Evolutionary conservation across 1,139 yeast genomes (phyloP).

Genomic region (Nakaseomyces glabratus): DNA sequence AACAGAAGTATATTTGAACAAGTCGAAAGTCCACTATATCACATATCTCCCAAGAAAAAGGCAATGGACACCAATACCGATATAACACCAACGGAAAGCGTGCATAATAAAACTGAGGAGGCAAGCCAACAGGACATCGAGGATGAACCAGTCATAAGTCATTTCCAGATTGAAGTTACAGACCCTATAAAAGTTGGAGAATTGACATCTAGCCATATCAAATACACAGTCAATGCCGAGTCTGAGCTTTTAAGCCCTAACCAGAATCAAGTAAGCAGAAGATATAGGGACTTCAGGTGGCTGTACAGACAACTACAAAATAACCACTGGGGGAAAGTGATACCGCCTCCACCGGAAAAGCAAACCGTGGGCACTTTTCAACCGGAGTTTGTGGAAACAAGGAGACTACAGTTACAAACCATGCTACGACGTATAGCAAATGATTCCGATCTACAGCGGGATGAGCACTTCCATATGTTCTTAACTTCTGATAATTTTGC

Average conservation of each 20-base stretch:
- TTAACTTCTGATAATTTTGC: slow-evolving; percentile 64
- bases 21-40: slow-evolving; percentile 24
- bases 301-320: slow-evolving; percentile 78
- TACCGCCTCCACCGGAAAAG: slow-evolving; percentile 96
- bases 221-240: slow-evolving; percentile 64
- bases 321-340: slow-evolving; percentile 80
- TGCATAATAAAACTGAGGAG: slow-evolving; percentile 1
- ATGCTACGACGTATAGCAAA: slow-evolving; percentile 68
- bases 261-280: slow-evolving; percentile 51
- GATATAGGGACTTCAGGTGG: slow-evolving; percentile 83
- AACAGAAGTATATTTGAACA: slow-evolving; percentile 17
- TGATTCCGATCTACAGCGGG: slow-evolving; percentile 51
- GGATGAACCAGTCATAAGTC: slow-evolving; percentile 14
- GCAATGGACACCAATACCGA: background rate
- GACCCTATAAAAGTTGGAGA: slow-evolving; percentile 94
- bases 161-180: slow-evolving; percentile 64
- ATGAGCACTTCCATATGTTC: slow-evolving; percentile 70
- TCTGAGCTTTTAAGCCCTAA: slow-evolving; percentile 33
- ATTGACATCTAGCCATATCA: slow-evolving; percentile 78
- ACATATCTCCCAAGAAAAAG: slow-evolving; percentile 10
- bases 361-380: slow-evolving; percentile 86
- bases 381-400: slow-evolving; percentile 76
- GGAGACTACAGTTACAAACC: slow-evolving; percentile 77
- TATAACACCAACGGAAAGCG: slow-evolving; percentile 6
- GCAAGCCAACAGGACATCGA: slow-evolving; percentile 7